Evolutionary conservation across 768 basidiomycete genomes (phyloP).

Genomic region (Megacollybia marginata): DNA sequence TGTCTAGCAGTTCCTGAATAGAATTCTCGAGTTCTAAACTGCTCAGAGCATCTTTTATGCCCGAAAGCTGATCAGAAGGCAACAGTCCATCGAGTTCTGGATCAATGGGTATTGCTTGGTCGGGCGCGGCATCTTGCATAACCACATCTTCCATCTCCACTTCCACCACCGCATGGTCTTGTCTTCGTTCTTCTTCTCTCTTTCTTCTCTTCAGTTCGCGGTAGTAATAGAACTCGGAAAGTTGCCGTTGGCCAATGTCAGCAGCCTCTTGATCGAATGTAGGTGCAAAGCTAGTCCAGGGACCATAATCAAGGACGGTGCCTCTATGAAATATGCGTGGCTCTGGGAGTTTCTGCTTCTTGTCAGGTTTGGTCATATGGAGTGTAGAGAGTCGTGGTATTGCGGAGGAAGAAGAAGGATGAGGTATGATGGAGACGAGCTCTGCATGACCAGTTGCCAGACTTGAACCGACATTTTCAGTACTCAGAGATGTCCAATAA

Average conservation of each 20-base stretch:
- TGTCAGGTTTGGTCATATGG: conserved; percentile 27
- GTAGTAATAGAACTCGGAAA: conserved; percentile 53
- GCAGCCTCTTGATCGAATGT: conserved; percentile 72
- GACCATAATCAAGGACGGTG: conserved; percentile 73
- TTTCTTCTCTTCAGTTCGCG: conserved; percentile 34
- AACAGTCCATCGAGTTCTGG: conserved; percentile 46
- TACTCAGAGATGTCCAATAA: conserved; percentile 69
- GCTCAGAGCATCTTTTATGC: conserved; percentile 54
- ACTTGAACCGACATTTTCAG: conserved; percentile 36
- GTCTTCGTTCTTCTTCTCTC: conserved; percentile 20
- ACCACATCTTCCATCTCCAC: conserved; percentile 16
- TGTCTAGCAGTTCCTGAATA: conserved; percentile 59
- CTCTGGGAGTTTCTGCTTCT: conserved; percentile 35
- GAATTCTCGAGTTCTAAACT: conserved; percentile 61
- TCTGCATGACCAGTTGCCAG: conserved; percentile 64
- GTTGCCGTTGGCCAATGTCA: conserved; percentile 52
- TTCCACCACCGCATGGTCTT: conserved; percentile 16
- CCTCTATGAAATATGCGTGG: conserved; percentile 56
- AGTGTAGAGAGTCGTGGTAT: not conserved
- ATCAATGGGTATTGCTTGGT: conserved; percentile 23
- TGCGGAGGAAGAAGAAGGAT: conserved; percentile 33
- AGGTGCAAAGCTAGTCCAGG: conserved; percentile 70
- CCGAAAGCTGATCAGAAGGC: conserved; percentile 43
- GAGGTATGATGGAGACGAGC: conserved; percentile 66
- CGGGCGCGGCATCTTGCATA: conserved; percentile 6